Base-by-base conservation (phyloP, 805 yeast species). In the Candida awuae region DNA sequence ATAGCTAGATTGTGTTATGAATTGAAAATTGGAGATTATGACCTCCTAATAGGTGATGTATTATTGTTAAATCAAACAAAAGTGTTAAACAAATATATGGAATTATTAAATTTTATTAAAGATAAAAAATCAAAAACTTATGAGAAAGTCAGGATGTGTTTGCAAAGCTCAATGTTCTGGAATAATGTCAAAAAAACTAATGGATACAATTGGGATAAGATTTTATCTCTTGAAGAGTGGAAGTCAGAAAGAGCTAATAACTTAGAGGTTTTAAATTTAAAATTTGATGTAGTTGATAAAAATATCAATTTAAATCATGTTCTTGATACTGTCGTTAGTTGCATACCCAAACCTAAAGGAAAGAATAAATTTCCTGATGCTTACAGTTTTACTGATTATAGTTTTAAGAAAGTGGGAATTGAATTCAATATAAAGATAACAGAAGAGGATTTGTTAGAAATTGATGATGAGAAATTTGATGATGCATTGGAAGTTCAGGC, bases 1-100 rank as follows among this genome's bases (percentile, higher is more conserved):
- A 56, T 82, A 20, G 67, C 78, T 6, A 63, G 85, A 28, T 67
- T 67, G 44, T 59, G 77, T 2, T 55, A 80, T 22, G 94, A 84
- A 50, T 75, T 77, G 50, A 73, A 73, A 37, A 45, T 77, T 3
- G 63, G 70, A 4, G 68, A 70, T 21, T 59, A 37, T 8, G 41
- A 56, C 2, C 73, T 68, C 2, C 27, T 51, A 5, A 25, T 22
- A 13, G 28, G 29, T 13, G 34, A 43, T 17, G 35, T 42, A 2
- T 41, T 67, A 3, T 50, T 67, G 8, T 67, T 68, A 0, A 50
- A 47, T 32, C 61, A 58, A 37, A 15, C 45, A 2, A 23, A 33
- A 4, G 33, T 57, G 13, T 20, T 59, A 13, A 29, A 41, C 6
- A 39, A 42, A n/a, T 59, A 55, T 35, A 33, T 47, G n/a, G 14